Evolutionary conservation across 176 grass and related monocot genomes (phyloP), one percentile per base, ranked within the genome.

Genomic region (Oryza brachyantha): DNA sequence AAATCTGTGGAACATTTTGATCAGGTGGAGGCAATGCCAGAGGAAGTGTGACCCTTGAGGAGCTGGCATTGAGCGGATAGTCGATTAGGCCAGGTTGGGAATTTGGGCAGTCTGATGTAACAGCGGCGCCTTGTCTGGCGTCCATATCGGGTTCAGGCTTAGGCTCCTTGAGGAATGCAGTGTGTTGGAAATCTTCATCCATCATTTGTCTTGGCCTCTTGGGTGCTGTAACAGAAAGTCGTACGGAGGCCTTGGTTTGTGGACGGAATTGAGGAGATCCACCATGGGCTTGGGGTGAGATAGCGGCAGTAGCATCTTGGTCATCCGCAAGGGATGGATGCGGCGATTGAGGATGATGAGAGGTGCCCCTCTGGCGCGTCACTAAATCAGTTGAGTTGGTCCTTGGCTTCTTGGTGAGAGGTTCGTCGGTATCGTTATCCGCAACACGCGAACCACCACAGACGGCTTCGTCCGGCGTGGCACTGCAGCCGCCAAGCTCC

Each of bases 131-230:
- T 66, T 24, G 29, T 73, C 34, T 39, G 29, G 29, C 36, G 39
- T 74, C 50, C 19, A 45, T 68, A 41, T 77, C 74, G 25, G 84
- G 84, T 39, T 91, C 88, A 57, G 55, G 39, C 66, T 92, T 88
- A 27, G 86, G 85, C 68, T 85, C 86, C 79, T 81, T 92, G 40
- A 86, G 78, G 74, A 40, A 71, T 41, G 60, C 29, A 35, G 66
- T 27, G 77, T 79, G 57, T 55, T 48, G 52, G 22, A 68, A 75
- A 70, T 74, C 40, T 39, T 61, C 42, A 70, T 80, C 64, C 3
- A 74, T 7, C 59, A 70, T 24, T 14, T 82, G 22, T 54, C 65
- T 75, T 66, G 75, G 67, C 68, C 27, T 68, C 64, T 63, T 40
- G 26, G 42, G 72, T 35, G 35, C 37, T 62, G 79, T 10, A 76